phyloP scores from a whole-genome alignment of 2,329 filamentous ascomycete species.

The Anisogramma anomala region DNA sequence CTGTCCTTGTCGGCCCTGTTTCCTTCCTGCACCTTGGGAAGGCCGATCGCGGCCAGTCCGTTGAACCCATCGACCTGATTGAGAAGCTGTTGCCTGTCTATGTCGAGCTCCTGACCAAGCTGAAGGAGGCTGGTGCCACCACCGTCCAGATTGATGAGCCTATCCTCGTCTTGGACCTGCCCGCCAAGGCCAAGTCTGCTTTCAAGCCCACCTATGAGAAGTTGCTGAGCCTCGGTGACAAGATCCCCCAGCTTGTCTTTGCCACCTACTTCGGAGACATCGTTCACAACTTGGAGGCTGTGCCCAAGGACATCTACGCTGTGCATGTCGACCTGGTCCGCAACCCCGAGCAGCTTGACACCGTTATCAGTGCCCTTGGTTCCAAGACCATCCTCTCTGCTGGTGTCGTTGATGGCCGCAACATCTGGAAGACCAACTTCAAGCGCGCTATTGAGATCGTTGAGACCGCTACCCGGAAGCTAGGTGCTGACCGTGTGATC shows the following conservation, averaged over 20 bases:
- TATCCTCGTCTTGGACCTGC: conserved; percentile 87
- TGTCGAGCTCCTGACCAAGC: conserved; percentile 79
- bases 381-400: conserved; percentile 82
- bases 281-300: conserved; percentile 92
- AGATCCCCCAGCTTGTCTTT: conserved; percentile 77
- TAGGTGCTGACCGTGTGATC: conserved; percentile 95
- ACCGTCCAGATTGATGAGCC: conserved; percentile 98
- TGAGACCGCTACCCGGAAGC: conserved; percentile 81
- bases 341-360: conserved; percentile 92
- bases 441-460: conserved; percentile 85
- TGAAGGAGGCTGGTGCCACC: conserved; percentile 94
- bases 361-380: conserved; percentile 71
- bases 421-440: conserved; percentile 99
- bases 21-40: conserved; percentile 97
- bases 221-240: conserved; percentile 62
- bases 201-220: conserved; percentile 98
- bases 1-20: conserved; percentile 89
- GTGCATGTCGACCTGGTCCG: conserved; percentile 95
- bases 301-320: conserved; percentile 69
- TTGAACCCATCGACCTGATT: conserved; percentile 87
- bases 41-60: conserved; percentile 88
- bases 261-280: conserved; percentile 99
- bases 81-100: conserved; percentile 92
- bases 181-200: conserved; percentile 79
- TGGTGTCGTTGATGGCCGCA: conserved; percentile 95